Conservation (phyloP, 768 basidiomycete species). For the Holtermannia corniformis region DNA sequence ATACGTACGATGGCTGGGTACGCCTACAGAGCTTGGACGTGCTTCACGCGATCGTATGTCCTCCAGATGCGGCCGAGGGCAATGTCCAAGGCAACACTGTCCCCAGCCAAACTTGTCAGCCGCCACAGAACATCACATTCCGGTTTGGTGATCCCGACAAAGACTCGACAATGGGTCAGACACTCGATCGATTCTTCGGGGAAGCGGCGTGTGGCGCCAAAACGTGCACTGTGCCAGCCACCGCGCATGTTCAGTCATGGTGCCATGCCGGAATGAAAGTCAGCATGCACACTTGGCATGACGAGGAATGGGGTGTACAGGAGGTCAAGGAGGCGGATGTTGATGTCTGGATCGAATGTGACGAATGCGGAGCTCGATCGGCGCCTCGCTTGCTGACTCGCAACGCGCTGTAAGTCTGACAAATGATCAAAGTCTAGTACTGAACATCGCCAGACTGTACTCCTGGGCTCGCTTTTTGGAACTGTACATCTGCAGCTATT, state of each 20-base stretch:
- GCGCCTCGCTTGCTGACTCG: background rate
- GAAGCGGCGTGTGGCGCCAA: background rate
- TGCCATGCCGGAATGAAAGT: conserved; percentile 18
- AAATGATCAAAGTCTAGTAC: background rate
- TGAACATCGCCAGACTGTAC: conserved; percentile 7
- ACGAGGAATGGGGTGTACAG: background rate
- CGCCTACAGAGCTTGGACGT: conserved; percentile 22
- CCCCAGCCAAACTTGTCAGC: too few species aligned
- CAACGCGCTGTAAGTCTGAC: background rate
- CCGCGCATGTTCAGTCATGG: conserved; percentile 19
- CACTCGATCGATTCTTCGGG: background rate
- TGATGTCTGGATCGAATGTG: conserved; percentile 20
- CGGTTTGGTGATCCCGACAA: conserved; percentile 11
- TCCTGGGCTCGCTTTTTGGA: conserved; percentile 32
- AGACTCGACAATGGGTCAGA: conserved; percentile 12
- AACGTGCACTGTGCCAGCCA: conserved; percentile 8
- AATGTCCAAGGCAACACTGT: conserved; percentile 5
- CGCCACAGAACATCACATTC: background rate
- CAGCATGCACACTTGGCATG: conserved; percentile 2
- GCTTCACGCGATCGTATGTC: conserved; percentile 9
- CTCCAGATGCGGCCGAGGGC: background rate
- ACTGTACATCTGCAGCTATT: conserved; percentile 9
- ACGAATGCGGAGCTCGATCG: conserved; percentile 7
- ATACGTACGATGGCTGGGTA: conserved; percentile 25
- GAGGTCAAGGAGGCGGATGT: background rate